A percentile compares a stretch with the other conserved stretches of the same genome.
Evolutionary conservation across 306 rosid species (phyloP).

Genomic region (Cucumis melo): DNA sequence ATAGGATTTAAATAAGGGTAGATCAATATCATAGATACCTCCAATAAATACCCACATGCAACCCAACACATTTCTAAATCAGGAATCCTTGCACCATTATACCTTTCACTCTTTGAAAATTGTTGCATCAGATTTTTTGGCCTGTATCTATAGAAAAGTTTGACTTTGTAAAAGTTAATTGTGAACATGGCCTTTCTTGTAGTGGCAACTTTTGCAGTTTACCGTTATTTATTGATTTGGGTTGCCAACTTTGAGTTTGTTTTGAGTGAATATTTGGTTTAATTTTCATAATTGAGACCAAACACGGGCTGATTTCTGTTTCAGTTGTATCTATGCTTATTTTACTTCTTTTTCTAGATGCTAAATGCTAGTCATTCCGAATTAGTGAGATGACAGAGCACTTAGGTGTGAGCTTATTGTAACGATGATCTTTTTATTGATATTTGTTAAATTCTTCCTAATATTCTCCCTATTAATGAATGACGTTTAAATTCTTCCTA

Average conservation of each 20-base stretch:
- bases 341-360: neutral
- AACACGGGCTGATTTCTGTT: neutral
- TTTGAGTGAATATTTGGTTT: neutral
- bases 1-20: neutral
- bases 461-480: neutral
- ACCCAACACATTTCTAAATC: neutral
- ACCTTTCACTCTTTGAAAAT: neutral
- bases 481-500: neutral
- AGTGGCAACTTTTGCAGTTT: neutral
- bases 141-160: neutral
- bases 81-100: neutral
- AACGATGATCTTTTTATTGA: neutral
- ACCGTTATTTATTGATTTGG: neutral
- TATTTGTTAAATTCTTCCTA: neutral
- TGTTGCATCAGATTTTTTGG: neutral
- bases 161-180: neutral
- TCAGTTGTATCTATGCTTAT: neutral
- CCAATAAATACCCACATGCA: neutral
- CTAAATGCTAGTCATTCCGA: neutral
- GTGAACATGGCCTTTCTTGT: neutral
- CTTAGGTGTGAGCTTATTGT: neutral
- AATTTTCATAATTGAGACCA: neutral
- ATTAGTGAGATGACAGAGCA: neutral
- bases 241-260: neutral
- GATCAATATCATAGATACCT: neutral